phyloP scores from a whole-genome alignment of 805 yeast species.

The Torulaspora indica region DNA sequence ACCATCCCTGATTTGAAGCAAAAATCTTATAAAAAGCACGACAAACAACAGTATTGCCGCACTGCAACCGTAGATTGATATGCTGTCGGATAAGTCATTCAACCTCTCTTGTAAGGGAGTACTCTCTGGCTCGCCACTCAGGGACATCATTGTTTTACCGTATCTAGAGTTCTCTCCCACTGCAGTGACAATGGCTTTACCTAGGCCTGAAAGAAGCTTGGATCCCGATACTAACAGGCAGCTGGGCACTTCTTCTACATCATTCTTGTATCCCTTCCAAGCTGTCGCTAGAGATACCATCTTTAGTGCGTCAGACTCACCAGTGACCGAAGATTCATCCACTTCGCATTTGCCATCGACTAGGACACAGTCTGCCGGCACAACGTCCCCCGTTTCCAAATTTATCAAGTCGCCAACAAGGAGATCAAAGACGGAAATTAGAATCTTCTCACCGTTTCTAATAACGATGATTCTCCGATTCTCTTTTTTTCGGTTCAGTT shows the following conservation, averaged over 20 bases:
- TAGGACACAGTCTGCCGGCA: constrained; percentile 83
- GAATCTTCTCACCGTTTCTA: constrained; percentile 62
- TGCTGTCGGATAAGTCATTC: constrained; percentile 80
- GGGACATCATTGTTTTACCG: constrained; percentile 84
- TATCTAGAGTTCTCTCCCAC: constrained; percentile 86
- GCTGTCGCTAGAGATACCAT: constrained; percentile 54
- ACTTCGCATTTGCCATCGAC: constrained; percentile 73
- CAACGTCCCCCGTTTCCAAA: constrained; percentile 88
- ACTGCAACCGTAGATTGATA: constrained; percentile 87
- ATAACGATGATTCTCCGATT: constrained; percentile 74
- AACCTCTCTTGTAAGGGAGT: constrained; percentile 88
- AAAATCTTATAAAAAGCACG: constrained; percentile 71
- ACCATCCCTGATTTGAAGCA: constrained; percentile 41
- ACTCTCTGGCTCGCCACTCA: constrained; percentile 68
- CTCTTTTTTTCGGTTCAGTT: constrained; percentile 82
- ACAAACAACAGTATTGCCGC: constrained; percentile 80
- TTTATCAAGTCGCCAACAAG: constrained; percentile 80
- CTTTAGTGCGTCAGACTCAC: constrained; percentile 81
- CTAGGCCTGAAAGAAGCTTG: constrained; percentile 80
- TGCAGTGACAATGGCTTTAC: constrained; percentile 79
- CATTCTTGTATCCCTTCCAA: constrained; percentile 21
- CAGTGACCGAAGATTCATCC: constrained; percentile 91
- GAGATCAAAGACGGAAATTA: constrained; percentile 67
- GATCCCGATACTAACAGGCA: constrained; percentile 90
- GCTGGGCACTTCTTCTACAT: constrained; percentile 42